Conservation (phyloP, 1,284 basidiomycete species). For the Anthracocystis walkeri region DNA sequence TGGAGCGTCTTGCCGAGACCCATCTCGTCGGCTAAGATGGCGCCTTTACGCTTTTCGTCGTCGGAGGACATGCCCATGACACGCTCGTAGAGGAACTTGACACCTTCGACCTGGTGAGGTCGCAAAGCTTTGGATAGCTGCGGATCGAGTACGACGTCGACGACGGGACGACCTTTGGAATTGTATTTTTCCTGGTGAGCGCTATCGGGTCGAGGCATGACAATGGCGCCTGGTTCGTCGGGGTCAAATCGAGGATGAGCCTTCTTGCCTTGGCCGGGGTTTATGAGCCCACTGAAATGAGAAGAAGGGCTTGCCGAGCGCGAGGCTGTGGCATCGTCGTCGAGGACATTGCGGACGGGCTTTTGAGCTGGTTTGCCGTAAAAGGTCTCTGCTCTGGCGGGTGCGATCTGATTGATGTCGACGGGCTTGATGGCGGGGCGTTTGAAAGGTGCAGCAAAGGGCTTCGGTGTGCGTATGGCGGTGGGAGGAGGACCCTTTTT, state of each 20-base stretch:
- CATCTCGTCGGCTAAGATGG: slow-evolving; percentile 99
- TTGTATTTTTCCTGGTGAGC: slow-evolving; percentile 79
- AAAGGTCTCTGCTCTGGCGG: slow-evolving; percentile 46
- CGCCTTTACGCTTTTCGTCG: slow-evolving; percentile 80
- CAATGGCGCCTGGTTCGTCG: slow-evolving; percentile 76
- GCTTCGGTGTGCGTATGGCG: slow-evolving; percentile 32
- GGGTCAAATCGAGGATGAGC: slow-evolving; percentile 58
- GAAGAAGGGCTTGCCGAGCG: slow-evolving; percentile 30
- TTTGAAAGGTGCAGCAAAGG: slow-evolving; percentile 34
- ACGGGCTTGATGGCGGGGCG: slow-evolving; percentile 38
- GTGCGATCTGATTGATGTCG: slow-evolving; percentile 39
- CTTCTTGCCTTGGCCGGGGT: slow-evolving; percentile 37
- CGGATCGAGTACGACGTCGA: slow-evolving; percentile 89
- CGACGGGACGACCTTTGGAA: slow-evolving; percentile 72
- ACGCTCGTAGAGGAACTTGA: slow-evolving; percentile 97
- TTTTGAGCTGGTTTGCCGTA: slow-evolving; percentile 39
- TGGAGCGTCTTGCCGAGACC: slow-evolving; percentile 72
- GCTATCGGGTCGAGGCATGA: slow-evolving; percentile 83
- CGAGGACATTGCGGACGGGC: slow-evolving; percentile 10
- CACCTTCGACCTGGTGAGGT: slow-evolving; percentile 97
- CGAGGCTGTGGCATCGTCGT: slow-evolving; percentile 8
- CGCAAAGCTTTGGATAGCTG: slow-evolving; percentile 85
- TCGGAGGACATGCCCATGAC: slow-evolving; percentile 92
- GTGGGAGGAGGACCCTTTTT: slow-evolving; percentile 36
- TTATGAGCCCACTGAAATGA: slow-evolving; percentile 33